A percentile compares a stretch with the other conserved stretches of the same genome.
phyloP scores from a whole-genome alignment of 2,329 filamentous ascomycete genomes.

The Grosmannia huntii region DNA sequence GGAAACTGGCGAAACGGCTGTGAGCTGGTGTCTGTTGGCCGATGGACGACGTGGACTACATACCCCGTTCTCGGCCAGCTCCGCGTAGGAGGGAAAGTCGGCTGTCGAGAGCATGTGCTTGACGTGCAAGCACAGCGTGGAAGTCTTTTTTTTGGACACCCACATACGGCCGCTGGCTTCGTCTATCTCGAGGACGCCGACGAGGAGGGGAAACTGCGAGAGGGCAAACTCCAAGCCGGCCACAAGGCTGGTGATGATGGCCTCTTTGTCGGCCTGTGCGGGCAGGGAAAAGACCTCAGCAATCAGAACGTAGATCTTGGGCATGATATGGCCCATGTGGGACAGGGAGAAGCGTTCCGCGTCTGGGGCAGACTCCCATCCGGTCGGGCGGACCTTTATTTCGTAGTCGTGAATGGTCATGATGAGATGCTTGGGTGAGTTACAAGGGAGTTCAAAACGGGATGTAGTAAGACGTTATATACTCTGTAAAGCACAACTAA shows the following conservation, averaged over 20 bases:
- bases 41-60: background rate
- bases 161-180: constrained; percentile 1
- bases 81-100: constrained; percentile 3
- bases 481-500: too few relatives aligned
- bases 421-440: background rate
- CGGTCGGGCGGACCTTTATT: background rate
- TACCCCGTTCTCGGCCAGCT: constrained; percentile 1
- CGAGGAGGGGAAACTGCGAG: constrained; percentile 4
- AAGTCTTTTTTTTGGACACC: background rate
- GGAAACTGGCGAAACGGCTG: background rate
- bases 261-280: background rate
- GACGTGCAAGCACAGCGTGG: constrained; percentile 1
- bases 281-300: constrained; percentile 6
- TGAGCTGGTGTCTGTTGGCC: background rate
- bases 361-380: constrained; percentile 3
- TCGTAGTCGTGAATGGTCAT: background rate
- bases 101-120: background rate
- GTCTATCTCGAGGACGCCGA: constrained; percentile 5
- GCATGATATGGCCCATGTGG: constrained; percentile 6
- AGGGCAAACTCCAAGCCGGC: constrained; percentile 1
- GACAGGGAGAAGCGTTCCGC: background rate
- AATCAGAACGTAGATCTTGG: constrained; percentile 7
- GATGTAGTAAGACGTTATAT: too few relatives aligned
- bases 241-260: background rate
- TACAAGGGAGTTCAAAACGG: too few relatives aligned